Base-by-base conservation (phyloP, 768 basidiomycete genomes). In the Sutorius australiensis region DNA sequence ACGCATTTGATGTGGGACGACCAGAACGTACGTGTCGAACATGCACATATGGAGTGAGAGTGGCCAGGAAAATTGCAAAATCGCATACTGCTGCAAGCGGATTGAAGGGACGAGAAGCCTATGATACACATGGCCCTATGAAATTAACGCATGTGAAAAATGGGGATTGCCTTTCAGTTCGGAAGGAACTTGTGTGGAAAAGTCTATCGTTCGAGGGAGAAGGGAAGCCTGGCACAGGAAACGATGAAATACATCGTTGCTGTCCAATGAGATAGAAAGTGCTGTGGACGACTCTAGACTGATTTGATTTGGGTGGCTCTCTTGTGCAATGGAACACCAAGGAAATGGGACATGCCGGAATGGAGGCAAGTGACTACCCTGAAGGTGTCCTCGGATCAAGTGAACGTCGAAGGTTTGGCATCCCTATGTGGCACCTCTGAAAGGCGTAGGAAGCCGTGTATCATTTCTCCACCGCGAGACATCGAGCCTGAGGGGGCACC, bases 181-280 rank as follows among this genome's bases (percentile, higher is more conserved):
- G 63, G 64, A 66, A 65, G 61, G 64, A 66, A 10, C 62, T 53
- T 57, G 53, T 9, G 21, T 9, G 21, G 40, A 54, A 49, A 54
- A 56, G 53, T 11, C 12, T 37, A 41, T 53, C 58, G 32, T 65
- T 53, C 40, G 38, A 43, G 48, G 46, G 43, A 45, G 46, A 44
- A 31, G 41, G 31, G 52, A 64, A 65, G 51, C 37, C 46, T 34
- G 54, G 58, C 45, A 50, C 30, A 50, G 46, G 46, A 17, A 17
- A 37, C 5, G 11, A n/a, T 34, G 46, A 17, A 28, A 41, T 31
- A 36, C 40, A 30, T 43, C 24, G 51, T 55, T 33, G 19, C 37
- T 47, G 59, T 38, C 17, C 11, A 33, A 42, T 46, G 50, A 9
- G 41, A 47, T 10, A 45, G 36, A 46, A 38, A 44, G 28, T 41